phyloP scores from a whole-genome alignment of 257 asterid genomes.

The Verbena officinalis region DNA sequence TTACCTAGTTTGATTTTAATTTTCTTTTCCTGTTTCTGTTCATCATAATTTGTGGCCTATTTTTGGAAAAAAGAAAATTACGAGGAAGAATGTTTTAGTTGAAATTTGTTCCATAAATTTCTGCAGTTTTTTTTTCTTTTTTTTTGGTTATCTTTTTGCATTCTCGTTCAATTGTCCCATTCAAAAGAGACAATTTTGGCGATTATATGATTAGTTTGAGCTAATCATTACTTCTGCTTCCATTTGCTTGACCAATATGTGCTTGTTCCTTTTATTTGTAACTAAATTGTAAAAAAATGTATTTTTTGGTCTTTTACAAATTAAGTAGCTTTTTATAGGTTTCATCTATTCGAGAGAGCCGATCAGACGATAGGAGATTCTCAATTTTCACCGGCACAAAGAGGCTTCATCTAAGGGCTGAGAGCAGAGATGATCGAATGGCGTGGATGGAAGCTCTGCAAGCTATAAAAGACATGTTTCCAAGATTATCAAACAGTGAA shows the following conservation, averaged over 20 bases:
- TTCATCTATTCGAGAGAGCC: constrained; percentile 83
- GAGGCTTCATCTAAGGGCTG: constrained; percentile 91
- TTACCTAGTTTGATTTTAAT: constrained; percentile 10
- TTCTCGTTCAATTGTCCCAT: background rate
- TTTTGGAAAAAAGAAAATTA: constrained; percentile 5
- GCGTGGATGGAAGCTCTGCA: constrained; percentile 94
- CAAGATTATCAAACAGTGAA: constrained; percentile 94
- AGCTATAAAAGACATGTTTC: constrained; percentile 90
- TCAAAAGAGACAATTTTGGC: background rate
- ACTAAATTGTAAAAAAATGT: background rate
- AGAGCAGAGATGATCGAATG: constrained; percentile 73
- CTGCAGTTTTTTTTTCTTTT: background rate
- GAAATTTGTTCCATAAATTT: background rate
- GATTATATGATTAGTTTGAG: constrained; percentile 3
- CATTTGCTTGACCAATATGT: background rate
- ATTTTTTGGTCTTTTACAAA: constrained; percentile 27
- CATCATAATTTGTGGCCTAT: constrained; percentile 14
- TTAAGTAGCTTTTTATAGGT: constrained; percentile 60
- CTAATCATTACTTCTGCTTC: constrained; percentile 6
- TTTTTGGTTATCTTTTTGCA: background rate
- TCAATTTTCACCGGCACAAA: constrained; percentile 95
- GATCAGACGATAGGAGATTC: constrained; percentile 90
- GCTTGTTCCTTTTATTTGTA: background rate
- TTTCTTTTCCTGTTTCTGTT: background rate
- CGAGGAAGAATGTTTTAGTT: background rate